phyloP scores from a whole-genome alignment of 148 eudicot species.

The Heliamphora exappendiculata region DNA sequence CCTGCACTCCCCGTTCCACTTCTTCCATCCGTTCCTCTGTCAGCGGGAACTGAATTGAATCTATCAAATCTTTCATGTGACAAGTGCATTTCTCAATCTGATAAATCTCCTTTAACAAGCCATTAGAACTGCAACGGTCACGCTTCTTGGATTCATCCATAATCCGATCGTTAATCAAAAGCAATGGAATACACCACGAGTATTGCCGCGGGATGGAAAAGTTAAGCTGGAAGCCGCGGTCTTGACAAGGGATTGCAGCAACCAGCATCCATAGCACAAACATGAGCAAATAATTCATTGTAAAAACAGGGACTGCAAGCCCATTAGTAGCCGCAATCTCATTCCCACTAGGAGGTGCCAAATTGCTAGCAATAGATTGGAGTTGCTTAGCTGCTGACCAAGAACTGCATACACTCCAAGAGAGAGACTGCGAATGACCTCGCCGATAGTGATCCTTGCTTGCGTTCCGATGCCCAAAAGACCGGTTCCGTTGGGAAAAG shows the following conservation, averaged over 20 bases:
- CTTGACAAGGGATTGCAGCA: slow-evolving; percentile 71
- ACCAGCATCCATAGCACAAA: slow-evolving; percentile 62
- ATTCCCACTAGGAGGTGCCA: slow-evolving; percentile 38
- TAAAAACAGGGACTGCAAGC: slow-evolving; percentile 36
- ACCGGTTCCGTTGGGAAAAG: slow-evolving; percentile 47
- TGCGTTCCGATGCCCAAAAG: slow-evolving; percentile 46
- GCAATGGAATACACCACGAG: slow-evolving; percentile 44
- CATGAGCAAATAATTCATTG: slow-evolving; percentile 51
- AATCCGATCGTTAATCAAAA: slow-evolving; percentile 37
- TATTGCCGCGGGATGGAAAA: slow-evolving; percentile 49
- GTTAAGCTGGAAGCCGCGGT: slow-evolving; percentile 43
- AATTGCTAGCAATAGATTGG: slow-evolving; percentile 40
- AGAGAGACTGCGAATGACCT: slow-evolving; percentile 51
- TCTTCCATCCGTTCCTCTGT: slow-evolving; percentile 42
- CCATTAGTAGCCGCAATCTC: slow-evolving; percentile 46
- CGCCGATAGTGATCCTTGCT: slow-evolving; percentile 27
- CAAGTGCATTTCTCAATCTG: slow-evolving; percentile 42
- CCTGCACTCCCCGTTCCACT: slow-evolving; percentile 30
- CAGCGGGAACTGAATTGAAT: slow-evolving; percentile 44
- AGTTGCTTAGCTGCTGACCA: slow-evolving; percentile 77
- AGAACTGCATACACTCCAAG: slow-evolving; percentile 65
- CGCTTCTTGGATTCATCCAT: slow-evolving; percentile 54
- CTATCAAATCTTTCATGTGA: slow-evolving; percentile 49
- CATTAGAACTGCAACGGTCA: slow-evolving; percentile 37
- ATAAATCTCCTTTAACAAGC: slow-evolving; percentile 49